Evolutionary conservation across 176 grass and related monocot species (phyloP).

Genomic region (Themeda triandra): DNA sequence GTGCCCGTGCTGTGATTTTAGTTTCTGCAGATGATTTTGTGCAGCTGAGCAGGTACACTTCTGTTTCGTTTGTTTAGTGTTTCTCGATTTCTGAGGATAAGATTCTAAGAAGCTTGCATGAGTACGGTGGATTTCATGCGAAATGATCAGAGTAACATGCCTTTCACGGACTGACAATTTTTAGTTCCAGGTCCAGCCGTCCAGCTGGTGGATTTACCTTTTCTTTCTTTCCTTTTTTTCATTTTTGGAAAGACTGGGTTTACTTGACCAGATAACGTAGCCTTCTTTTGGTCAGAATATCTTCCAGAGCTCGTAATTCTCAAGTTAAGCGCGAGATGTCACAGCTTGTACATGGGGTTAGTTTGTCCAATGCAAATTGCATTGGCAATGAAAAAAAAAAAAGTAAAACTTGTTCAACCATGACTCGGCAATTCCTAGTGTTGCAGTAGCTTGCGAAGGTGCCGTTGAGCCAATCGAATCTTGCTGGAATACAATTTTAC

Average conservation of each 20-base stretch:
- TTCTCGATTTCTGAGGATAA: neutral
- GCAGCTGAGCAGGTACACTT: neutral
- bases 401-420: neutral
- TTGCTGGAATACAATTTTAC: neutral
- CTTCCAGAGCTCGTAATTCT: neutral
- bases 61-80: neutral
- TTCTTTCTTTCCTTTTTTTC: neutral
- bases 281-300: neutral
- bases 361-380: neutral
- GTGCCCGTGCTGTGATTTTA: neutral
- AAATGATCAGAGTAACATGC: neutral
- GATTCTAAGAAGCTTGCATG: neutral
- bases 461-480: neutral
- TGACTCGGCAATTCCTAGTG: neutral
- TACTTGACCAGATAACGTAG: too few relatives aligned
- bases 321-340: neutral
- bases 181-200: neutral
- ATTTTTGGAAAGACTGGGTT: too few relatives aligned
- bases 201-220: neutral
- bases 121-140: too few relatives aligned
- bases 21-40: constrained; percentile 5
- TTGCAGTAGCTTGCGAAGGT: neutral
- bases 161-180: neutral
- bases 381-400: too few relatives aligned
- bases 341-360: neutral